These are phyloP conservation scores for Isoetes engelmannii DNA, from an alignment of 83 land plant species.

Conservation along the genomic window DNA sequence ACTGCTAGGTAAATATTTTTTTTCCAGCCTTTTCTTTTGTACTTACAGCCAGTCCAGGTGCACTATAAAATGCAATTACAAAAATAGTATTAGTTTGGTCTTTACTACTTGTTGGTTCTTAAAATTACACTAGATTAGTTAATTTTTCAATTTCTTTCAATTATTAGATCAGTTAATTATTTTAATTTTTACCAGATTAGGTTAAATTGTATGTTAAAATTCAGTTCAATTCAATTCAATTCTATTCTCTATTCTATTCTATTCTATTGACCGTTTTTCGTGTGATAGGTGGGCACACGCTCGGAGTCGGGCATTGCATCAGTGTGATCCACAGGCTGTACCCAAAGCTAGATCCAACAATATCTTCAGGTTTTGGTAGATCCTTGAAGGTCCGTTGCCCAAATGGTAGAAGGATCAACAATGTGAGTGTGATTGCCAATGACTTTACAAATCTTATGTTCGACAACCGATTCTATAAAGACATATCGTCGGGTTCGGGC, in stretches of 20 bases:
- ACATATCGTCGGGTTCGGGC: not conserved
- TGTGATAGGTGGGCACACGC: not conserved
- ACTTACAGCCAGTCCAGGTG: no score
- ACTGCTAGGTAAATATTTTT: slow-evolving; percentile 10
- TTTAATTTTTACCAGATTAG: not conserved
- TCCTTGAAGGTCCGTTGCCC: not conserved
- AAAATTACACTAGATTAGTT: no score
- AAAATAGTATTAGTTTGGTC: not conserved
- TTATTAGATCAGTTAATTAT: not conserved
- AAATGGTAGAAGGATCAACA: not conserved
- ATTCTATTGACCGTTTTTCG: not conserved
- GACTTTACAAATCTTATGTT: slow-evolving; percentile 6
- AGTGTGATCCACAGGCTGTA: not conserved
- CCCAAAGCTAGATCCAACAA: not conserved
- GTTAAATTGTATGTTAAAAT: no score
- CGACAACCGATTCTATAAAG: slow-evolving; percentile 1
- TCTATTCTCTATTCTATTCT: not conserved
- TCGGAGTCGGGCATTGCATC: slow-evolving; percentile 2
- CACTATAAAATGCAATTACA: no score
- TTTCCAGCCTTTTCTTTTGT: no score
- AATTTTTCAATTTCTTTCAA: not conserved
- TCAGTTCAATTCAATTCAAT: not conserved
- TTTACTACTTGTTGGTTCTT: not conserved
- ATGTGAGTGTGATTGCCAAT: slow-evolving; percentile 2
- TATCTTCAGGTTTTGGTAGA: not conserved